A percentile compares a stretch with the other conserved stretches of the same genome.
Conservation (phyloP, 805 yeast genomes). For the Metschnikowia gelsemii region DNA sequence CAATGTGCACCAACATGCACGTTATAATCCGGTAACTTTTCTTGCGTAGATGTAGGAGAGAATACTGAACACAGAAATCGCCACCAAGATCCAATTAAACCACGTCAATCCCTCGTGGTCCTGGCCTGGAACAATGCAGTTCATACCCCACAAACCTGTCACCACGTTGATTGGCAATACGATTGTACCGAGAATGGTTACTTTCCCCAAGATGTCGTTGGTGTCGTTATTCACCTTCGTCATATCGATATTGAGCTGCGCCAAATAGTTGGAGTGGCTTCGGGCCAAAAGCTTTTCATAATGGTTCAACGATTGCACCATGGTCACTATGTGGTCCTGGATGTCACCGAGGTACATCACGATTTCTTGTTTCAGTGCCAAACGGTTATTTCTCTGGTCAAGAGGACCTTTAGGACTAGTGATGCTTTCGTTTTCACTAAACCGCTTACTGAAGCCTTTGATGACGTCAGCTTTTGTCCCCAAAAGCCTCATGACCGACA, state of each 20-base stretch:
- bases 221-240: slow-evolving; percentile 94
- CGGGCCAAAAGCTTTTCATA: slow-evolving; percentile 91
- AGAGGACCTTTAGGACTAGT: slow-evolving; percentile 6
- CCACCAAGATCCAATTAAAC: slow-evolving; percentile 40
- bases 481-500: slow-evolving; percentile 79
- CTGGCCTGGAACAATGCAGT: slow-evolving; percentile 95
- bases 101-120: slow-evolving; percentile 39
- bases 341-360: slow-evolving; percentile 95
- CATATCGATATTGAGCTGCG: slow-evolving; percentile 97
- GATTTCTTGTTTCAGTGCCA: slow-evolving; percentile 69
- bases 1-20: neutral
- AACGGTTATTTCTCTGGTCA: slow-evolving; percentile 14
- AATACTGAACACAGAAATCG: slow-evolving; percentile 35
- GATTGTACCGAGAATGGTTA: slow-evolving; percentile 90
- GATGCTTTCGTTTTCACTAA: slow-evolving; percentile 55
- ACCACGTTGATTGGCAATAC: slow-evolving; percentile 93
- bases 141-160: slow-evolving; percentile 99
- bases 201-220: slow-evolving; percentile 92
- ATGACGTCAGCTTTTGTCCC: slow-evolving; percentile 98
- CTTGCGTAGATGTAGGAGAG: slow-evolving; percentile 42
- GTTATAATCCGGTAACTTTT: slow-evolving; percentile 33
- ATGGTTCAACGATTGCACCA: slow-evolving; percentile 94
- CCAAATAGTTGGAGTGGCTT: slow-evolving; percentile 93
- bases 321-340: slow-evolving; percentile 95
- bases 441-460: slow-evolving; percentile 89